These are phyloP conservation scores for Obba rivulosa DNA, from an alignment of 768 basidiomycete species.

Conservation along the genomic window DNA sequence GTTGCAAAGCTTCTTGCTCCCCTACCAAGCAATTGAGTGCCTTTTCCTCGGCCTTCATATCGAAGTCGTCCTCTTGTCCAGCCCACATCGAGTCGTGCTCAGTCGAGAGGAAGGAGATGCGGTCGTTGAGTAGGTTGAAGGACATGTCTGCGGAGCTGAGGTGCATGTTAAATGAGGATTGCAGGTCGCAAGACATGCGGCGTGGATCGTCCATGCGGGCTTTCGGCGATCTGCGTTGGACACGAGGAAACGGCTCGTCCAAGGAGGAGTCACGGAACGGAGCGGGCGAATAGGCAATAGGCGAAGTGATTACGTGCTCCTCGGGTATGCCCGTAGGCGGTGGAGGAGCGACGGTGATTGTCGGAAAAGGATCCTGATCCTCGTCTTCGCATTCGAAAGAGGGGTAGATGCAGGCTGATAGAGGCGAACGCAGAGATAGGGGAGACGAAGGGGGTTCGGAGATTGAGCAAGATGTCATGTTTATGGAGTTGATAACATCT, in stretches of 20 bases:
- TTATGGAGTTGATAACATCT: conserved; percentile 26
- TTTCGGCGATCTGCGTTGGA: background rate
- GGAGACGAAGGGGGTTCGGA: background rate
- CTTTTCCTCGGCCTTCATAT: conserved; percentile 19
- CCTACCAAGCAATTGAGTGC: conserved; percentile 7
- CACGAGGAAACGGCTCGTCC: background rate
- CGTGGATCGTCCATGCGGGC: conserved; percentile 17
- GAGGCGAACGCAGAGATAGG: no score
- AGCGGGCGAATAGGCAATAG: background rate
- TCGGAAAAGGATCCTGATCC: background rate
- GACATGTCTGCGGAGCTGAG: conserved; percentile 29
- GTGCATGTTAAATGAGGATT: conserved; percentile 30
- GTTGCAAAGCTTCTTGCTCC: no score
- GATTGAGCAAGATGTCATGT: conserved; percentile 13
- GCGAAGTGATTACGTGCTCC: no score
- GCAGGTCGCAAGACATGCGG: conserved; percentile 28
- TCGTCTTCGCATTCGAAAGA: background rate
- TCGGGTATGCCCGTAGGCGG: background rate
- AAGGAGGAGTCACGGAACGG: background rate
- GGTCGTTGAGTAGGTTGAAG: conserved; percentile 31
- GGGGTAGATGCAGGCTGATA: no score
- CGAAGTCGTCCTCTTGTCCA: conserved; percentile 21
- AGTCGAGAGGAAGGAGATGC: conserved; percentile 26
- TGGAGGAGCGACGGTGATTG: conserved; percentile 2
- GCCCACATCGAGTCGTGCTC: conserved; percentile 22